Conservation (phyloP, 2,329 filamentous ascomycete genomes). For the Epichloe uncinata region DNA sequence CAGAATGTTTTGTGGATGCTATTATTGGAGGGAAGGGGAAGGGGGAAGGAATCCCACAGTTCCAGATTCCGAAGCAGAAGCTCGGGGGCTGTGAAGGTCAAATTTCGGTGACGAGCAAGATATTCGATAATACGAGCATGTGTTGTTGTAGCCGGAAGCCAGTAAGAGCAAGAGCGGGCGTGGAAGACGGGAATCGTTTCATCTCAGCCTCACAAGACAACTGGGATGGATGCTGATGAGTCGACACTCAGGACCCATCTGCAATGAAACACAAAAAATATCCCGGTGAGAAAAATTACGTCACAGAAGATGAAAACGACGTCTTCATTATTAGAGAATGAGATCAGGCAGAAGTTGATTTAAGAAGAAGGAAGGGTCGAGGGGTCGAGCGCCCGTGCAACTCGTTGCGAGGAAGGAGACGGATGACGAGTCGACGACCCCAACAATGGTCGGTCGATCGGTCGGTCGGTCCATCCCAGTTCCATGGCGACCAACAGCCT, state of each 20-base stretch:
- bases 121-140: slow-evolving; percentile 3
- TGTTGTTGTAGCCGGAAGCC: background rate
- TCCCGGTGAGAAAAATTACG: slow-evolving; percentile 5
- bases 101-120: background rate
- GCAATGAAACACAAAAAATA: slow-evolving; percentile 10
- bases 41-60: background rate
- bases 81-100: slow-evolving; percentile 7
- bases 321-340: slow-evolving; percentile 1
- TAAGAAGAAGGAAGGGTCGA: background rate
- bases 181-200: background rate
- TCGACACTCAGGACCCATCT: slow-evolving; percentile 12
- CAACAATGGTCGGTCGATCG: too few relatives aligned
- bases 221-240: slow-evolving; percentile 6
- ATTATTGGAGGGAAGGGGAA: slow-evolving; percentile 1
- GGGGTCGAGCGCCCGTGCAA: background rate
- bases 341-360: slow-evolving; percentile 1
- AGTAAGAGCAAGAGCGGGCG: background rate
- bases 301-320: slow-evolving; percentile 4
- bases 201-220: slow-evolving; percentile 10
- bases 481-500: slow-evolving; percentile 6
- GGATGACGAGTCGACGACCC: slow-evolving; percentile 4
- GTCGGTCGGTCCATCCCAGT: background rate
- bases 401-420: slow-evolving; percentile 1
- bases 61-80: background rate
- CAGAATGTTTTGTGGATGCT: slow-evolving; percentile 4